Evolutionary conservation across 2,329 filamentous ascomycete genomes (phyloP), one percentile per base, ranked within the genome.

Genomic region (Knoxdaviesia proteae): DNA sequence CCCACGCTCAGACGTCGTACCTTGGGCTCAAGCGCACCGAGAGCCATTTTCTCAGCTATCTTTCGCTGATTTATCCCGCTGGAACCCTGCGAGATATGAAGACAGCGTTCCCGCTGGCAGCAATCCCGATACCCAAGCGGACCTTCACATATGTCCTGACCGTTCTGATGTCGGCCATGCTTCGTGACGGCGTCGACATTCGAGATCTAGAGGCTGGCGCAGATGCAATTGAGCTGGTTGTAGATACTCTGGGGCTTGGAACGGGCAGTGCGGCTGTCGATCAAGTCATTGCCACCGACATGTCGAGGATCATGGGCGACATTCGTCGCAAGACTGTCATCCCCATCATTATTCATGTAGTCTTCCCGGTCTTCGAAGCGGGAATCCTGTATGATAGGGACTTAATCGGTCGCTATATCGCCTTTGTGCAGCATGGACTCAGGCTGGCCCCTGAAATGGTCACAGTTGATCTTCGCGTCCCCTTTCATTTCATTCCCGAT

Each of bases 11-110:
- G 0, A 68, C 72, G 2, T 72, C 74, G 0, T 80, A 79, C 48
- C 57, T 83, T 10, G 77, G 76, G 0, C 57, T 83, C 5, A 83
- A 83, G 52, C 64, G 74, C 40, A 69, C 75, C 3, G 77, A 83
- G 54, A 63, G 74, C 39, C 77, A 81, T 46, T 81, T 83, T 46
- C 61, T 82, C 36, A 77, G 76, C 43, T 80, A 83, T 44, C 59
- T 83, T 6, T 72, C 73, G 1, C 63, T 77, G 30, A 64, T 78
- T 31, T 69, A 72, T 40, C 64, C 70, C 1, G 58, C 61, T 11
- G 63, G 65, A 3, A 59, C 67, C 5, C 65, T 74, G n/a, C 67
- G 68, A 0, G 69, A 72, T 20, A 63, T 74, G 45, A 71, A 77
- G 47, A 72, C 72, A 2, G 71, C 74, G 1, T 80, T 80, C 49